Conservation (phyloP, 768 basidiomycete genomes). For the Leccinum arenicola region DNA sequence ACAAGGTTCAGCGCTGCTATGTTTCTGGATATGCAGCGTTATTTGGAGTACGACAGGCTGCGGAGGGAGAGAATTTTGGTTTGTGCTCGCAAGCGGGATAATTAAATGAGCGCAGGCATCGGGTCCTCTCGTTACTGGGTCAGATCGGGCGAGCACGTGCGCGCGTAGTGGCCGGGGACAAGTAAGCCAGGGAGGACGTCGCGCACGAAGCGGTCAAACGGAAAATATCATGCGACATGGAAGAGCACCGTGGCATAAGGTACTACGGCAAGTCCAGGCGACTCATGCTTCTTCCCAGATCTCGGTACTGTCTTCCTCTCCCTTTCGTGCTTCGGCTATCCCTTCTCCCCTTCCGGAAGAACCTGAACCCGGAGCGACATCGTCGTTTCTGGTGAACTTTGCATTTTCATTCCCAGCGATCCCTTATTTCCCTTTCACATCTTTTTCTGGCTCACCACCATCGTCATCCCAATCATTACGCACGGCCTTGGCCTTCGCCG, state of each 20-base stretch:
- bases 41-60: conserved; percentile 59
- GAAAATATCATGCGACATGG: conserved; percentile 3
- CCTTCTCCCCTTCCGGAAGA: not conserved
- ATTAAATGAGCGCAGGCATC: conserved; percentile 59
- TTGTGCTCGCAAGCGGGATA: conserved; percentile 38
- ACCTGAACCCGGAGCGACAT: not conserved
- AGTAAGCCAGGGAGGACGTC: not conserved
- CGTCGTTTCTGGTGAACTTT: not conserved
- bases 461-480: conserved; percentile 61
- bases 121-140: conserved; percentile 55
- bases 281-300: conserved; percentile 69
- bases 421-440: too few relatives aligned
- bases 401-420: too few relatives aligned
- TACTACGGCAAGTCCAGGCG: not conserved
- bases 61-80: conserved; percentile 42
- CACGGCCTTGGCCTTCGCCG: conserved; percentile 14
- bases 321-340: not conserved
- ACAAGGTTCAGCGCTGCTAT: conserved; percentile 19
- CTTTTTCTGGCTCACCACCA: conserved; percentile 8
- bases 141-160: not conserved
- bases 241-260: not conserved
- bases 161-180: not conserved
- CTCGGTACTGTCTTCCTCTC: conserved; percentile 37
- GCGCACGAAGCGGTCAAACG: not conserved
- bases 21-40: conserved; percentile 69